phyloP scores from a whole-genome alignment of 345 rosid species.

The Eutrema heterophyllum region DNA sequence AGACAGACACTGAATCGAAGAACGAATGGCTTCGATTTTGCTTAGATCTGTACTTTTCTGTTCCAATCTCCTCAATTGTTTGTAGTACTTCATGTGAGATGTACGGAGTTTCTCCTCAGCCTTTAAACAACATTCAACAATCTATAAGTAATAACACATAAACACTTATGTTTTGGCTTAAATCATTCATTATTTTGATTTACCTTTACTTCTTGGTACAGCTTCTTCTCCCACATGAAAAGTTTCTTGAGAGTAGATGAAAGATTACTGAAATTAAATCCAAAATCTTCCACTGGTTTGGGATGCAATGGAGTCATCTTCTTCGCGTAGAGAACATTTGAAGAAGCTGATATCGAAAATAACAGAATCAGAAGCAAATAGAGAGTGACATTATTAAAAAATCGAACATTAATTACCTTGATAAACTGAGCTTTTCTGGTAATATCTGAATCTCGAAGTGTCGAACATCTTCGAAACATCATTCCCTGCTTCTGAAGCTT shows the following conservation, averaged over 20 bases:
- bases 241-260: conserved; percentile 53
- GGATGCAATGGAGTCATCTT: conserved; percentile 8
- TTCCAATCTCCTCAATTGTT: conserved; percentile 41
- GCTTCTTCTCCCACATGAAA: conserved; percentile 69
- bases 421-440: conserved; percentile 19
- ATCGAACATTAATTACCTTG: conserved; percentile 16
- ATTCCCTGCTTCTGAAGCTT: conserved; percentile 31
- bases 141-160: neutral
- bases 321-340: conserved; percentile 34
- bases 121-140: conserved; percentile 27
- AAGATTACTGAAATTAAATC: conserved; percentile 35
- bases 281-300: conserved; percentile 31
- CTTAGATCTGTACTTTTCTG: conserved; percentile 39
- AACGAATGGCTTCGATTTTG: conserved; percentile 39
- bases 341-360: conserved; percentile 22
- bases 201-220: conserved; percentile 72
- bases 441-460: conserved; percentile 23
- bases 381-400: neutral
- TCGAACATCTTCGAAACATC: conserved; percentile 31
- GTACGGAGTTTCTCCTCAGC: conserved; percentile 63
- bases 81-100: conserved; percentile 40
- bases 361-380: neutral
- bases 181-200: neutral
- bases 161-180: neutral
- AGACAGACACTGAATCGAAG: conserved; percentile 38